These are phyloP conservation scores for Xylaria curta DNA, from an alignment of 495 filamentous ascomycete genomes.

Conservation along the genomic window DNA sequence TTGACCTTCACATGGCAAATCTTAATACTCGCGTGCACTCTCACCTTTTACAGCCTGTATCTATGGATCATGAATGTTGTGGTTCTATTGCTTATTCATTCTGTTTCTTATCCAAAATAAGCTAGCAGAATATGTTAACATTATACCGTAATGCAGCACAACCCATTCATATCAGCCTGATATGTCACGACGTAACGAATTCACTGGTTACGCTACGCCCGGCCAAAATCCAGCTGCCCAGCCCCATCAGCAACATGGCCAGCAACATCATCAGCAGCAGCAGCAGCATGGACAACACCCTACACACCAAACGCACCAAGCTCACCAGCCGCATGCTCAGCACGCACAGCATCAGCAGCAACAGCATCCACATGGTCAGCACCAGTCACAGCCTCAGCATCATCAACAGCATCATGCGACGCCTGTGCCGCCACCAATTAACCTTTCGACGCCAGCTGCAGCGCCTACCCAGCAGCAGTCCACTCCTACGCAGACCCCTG, in stretches of 20 bases:
- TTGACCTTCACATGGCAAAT: neutral
- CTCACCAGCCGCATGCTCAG: slow-evolving; percentile 43
- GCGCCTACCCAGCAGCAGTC: slow-evolving; percentile 46
- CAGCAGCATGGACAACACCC: slow-evolving; percentile 38
- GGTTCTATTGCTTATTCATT: slow-evolving; percentile 33
- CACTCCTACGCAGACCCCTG: slow-evolving; percentile 50
- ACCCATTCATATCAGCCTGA: slow-evolving; percentile 49
- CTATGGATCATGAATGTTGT: slow-evolving; percentile 25
- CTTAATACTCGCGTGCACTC: neutral
- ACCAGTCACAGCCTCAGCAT: slow-evolving; percentile 38
- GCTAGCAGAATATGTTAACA: slow-evolving; percentile 28
- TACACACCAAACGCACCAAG: slow-evolving; percentile 39
- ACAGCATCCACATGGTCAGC: slow-evolving; percentile 32
- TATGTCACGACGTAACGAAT: slow-evolving; percentile 52
- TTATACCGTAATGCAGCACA: slow-evolving; percentile 40
- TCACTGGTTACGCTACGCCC: slow-evolving; percentile 36
- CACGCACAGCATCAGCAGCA: slow-evolving; percentile 35
- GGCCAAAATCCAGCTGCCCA: slow-evolving; percentile 39
- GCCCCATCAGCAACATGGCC: slow-evolving; percentile 37
- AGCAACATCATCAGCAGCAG: slow-evolving; percentile 40
- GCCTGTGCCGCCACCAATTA: slow-evolving; percentile 49
- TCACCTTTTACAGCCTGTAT: neutral
- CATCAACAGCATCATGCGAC: slow-evolving; percentile 47
- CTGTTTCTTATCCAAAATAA: neutral
- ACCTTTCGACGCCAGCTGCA: slow-evolving; percentile 40